A percentile compares a stretch with the other conserved stretches of the same genome.
Conservation (phyloP, 768 basidiomycete species). For the Dacryopinax primogenitus region DNA sequence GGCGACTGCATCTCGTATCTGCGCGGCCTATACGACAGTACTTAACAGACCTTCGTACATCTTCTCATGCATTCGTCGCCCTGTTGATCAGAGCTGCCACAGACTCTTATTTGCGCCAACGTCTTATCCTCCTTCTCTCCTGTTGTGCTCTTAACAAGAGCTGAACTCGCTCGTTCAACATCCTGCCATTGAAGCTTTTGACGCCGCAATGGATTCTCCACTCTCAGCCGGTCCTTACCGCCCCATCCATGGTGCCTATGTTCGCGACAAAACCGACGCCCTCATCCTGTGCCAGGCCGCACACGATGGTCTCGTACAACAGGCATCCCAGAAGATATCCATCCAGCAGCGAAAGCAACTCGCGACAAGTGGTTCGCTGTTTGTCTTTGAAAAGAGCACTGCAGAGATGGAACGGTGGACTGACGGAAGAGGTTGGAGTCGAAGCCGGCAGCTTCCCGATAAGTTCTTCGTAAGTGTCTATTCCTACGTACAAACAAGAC, state of each 20-base stretch:
- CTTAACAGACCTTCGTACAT: background rate
- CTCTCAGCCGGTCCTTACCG: background rate
- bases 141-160: background rate
- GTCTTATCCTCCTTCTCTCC: background rate
- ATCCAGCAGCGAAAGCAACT: constrained; percentile 5
- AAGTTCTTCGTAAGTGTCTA: background rate
- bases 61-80: constrained; percentile 8
- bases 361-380: constrained; percentile 4
- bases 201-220: constrained; percentile 3
- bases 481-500: background rate
- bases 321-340: background rate
- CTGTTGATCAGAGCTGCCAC: constrained; percentile 8
- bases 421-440: constrained; percentile 4
- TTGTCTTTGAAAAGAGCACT: background rate
- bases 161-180: background rate
- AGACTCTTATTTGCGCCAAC: background rate
- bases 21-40: constrained; percentile 3
- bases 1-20: background rate
- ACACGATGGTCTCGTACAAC: constrained; percentile 1
- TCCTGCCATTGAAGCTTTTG: background rate
- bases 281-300: constrained; percentile 7
- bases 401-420: constrained; percentile 7
- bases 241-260: background rate
- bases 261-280: background rate
- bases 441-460: constrained; percentile 1